Evolutionary conservation across 2,329 filamentous ascomycete species (phyloP).

Genomic region (Aspergillus arachidicola): DNA sequence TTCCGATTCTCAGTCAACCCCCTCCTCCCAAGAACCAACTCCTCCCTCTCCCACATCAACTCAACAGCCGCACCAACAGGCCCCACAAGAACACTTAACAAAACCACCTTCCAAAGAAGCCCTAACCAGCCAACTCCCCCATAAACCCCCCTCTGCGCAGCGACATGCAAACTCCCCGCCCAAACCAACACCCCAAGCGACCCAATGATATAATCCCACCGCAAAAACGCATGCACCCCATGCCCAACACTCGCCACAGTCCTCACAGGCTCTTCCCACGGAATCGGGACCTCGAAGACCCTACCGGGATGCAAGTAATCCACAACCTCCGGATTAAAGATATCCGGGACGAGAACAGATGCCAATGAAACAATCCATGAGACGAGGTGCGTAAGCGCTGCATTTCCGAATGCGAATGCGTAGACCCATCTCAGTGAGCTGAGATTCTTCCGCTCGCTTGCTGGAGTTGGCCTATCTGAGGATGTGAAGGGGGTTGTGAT

Average conservation of each 20-base stretch:
- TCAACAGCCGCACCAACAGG: slow-evolving; percentile 49
- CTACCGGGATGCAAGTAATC: slow-evolving; percentile 40
- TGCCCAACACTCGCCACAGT: slow-evolving; percentile 39
- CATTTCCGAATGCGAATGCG: slow-evolving; percentile 43
- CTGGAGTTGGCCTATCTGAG: slow-evolving; percentile 1
- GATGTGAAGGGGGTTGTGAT: slow-evolving; percentile 24
- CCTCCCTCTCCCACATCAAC: slow-evolving; percentile 55
- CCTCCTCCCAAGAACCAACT: slow-evolving; percentile 34
- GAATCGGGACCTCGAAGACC: slow-evolving; percentile 42
- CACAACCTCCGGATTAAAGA: slow-evolving; percentile 37
- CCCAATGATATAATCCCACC: slow-evolving; percentile 54
- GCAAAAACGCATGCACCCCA: slow-evolving; percentile 50
- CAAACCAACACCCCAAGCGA: slow-evolving; percentile 48
- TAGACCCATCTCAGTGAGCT: slow-evolving; percentile 44
- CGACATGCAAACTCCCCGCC: slow-evolving; percentile 43
- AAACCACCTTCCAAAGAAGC: slow-evolving; percentile 37
- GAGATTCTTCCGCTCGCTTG: slow-evolving; percentile 29
- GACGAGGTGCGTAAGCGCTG: slow-evolving; percentile 44
- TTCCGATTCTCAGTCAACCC: not conserved
- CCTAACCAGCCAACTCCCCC: slow-evolving; percentile 27
- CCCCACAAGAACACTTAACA: slow-evolving; percentile 43
- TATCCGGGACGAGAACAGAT: slow-evolving; percentile 37
- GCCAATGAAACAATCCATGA: slow-evolving; percentile 45
- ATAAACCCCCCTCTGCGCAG: slow-evolving; percentile 31
- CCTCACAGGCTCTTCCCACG: slow-evolving; percentile 32